Evolutionary conservation across 306 rosid genomes (phyloP).

Genomic region (Corylus heterophylla): DNA sequence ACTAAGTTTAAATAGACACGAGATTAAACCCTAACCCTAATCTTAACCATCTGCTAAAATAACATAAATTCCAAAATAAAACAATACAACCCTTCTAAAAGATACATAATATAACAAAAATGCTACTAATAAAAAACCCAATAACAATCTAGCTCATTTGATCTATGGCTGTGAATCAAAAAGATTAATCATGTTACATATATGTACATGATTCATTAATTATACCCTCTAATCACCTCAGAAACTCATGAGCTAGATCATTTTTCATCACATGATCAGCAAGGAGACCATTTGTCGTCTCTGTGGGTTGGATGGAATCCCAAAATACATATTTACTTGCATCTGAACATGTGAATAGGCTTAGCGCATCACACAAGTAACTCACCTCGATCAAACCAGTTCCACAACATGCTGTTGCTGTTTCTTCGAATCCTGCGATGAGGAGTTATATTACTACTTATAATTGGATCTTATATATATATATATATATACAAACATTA

Average conservation of each 20-base stretch:
- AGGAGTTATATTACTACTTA: background rate
- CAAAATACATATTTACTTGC: constrained; percentile 56
- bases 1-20: too few species aligned
- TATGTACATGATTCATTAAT: background rate
- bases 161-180: background rate
- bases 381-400: constrained; percentile 49
- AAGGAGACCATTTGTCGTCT: constrained; percentile 45
- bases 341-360: constrained; percentile 54
- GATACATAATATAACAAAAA: too few species aligned
- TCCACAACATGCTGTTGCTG: constrained; percentile 49
- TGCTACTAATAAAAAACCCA: too few species aligned
- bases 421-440: constrained; percentile 45
- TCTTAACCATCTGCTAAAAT: too few species aligned
- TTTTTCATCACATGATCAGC: constrained; percentile 39
- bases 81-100: too few species aligned
- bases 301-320: constrained; percentile 65
- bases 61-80: too few species aligned
- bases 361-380: constrained; percentile 37
- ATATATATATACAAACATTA: background rate
- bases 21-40: too few species aligned
- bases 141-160: too few species aligned
- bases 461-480: background rate
- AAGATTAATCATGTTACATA: background rate
- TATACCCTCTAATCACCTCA: background rate
- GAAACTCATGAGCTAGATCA: constrained; percentile 35